These are phyloP conservation scores for Hemileia vastatrix DNA, from an alignment of 1,284 basidiomycete species.

Conservation along the genomic window DNA sequence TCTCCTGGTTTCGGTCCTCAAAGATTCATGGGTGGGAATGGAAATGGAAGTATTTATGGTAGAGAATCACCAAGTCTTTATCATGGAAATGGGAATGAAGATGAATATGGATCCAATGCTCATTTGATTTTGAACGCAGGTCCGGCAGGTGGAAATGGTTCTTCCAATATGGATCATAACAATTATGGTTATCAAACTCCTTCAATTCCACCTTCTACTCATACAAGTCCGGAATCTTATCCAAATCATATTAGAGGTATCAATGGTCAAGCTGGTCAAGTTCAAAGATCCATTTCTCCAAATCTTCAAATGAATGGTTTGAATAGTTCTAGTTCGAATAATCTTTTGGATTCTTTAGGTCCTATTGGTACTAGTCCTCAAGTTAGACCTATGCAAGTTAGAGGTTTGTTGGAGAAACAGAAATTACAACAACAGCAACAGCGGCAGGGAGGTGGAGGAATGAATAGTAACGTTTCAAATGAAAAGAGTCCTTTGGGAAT, in stretches of 20 bases:
- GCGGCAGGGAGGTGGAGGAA: neutral
- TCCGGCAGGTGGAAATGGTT: constrained; percentile 22
- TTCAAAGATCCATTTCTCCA: too few species aligned
- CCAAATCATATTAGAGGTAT: too few species aligned
- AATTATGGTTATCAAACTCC: constrained; percentile 10
- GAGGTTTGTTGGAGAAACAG: too few species aligned
- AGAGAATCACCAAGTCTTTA: constrained; percentile 11
- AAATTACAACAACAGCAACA: neutral
- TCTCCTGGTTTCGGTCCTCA: constrained; percentile 25
- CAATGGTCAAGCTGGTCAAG: too few species aligned
- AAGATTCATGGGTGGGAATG: neutral
- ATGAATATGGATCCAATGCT: constrained; percentile 31
- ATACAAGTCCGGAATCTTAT: constrained; percentile 22
- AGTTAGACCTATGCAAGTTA: too few species aligned
- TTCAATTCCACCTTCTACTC: constrained; percentile 10
- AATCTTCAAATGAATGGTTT: too few species aligned
- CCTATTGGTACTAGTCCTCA: too few species aligned
- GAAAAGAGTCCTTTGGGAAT: neutral
- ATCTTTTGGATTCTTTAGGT: too few species aligned
- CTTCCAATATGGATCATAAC: neutral
- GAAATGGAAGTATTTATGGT: constrained; percentile 10
- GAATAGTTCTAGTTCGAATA: too few species aligned
- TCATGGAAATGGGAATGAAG: constrained; percentile 5
- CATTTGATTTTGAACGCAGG: constrained; percentile 32
- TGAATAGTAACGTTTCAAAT: too few species aligned